Evolutionary conservation across 768 basidiomycete genomes (phyloP), one percentile per base, ranked within the genome.

Genomic region (Lactarius vividus): DNA sequence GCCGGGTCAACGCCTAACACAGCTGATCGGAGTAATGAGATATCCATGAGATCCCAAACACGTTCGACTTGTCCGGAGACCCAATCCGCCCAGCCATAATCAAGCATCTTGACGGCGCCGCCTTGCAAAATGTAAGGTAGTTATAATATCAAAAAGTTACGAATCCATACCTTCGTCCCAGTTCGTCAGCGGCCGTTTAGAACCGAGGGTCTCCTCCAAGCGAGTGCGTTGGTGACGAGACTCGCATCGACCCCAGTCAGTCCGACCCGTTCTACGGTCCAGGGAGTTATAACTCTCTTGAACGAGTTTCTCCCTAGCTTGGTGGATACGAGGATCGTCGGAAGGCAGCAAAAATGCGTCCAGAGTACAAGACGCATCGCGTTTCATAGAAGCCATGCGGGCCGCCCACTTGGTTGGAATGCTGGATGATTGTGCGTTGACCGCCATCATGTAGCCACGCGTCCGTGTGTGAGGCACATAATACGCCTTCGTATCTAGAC

Each of bases 391-490:
- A 46, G 77, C 80, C 11, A 92, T 81, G 72, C 78, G 76, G 1
- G 84, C 77, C 64, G 80, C 83, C 96, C 96, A 97, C 29, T 84
- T 76, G 5, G 81, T 79, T 0, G 93, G 88, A 16, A 94, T 79
- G 44, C 75, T 74, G 2, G 88, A 86, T 3, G 77, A 74, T 68
- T 80, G 82, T 73, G 87, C 81, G 74, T 92, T 84, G 31, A 94
- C 84, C 3, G 92, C 94, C 55, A 94, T 74, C 59, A 96, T 84
- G 73, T 96, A 96, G 9, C 88, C 95, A 61, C 96, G 89, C 7
- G 88, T 94, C 20, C 96, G 87, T 0, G 96, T 98, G 72, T 98
- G 96, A 13, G 96, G 94, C 62, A 98, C 94, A 74, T 98, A 98
- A 73, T 87, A 97, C 26, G 87, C 81, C 74, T 96, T 96, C 28